phyloP scores from a whole-genome alignment of 2,329 filamentous ascomycete genomes.

The Phymatotrichopsis omnivora region DNA sequence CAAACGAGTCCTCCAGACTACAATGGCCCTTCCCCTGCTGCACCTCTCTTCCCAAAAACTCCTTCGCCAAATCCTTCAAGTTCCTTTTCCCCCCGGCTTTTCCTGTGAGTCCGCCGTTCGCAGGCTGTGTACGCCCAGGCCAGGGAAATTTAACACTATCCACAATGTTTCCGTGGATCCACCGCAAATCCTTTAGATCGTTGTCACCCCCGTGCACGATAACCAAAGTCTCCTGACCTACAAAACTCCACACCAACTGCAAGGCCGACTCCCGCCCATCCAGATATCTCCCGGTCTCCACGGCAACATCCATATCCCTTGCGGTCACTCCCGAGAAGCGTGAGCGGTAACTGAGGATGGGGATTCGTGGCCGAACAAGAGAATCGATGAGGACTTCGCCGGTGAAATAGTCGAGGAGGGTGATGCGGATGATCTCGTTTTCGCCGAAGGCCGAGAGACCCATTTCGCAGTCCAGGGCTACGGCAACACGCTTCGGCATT shows the following conservation, averaged over 20 bases:
- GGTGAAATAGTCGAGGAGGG: slow-evolving; percentile 40
- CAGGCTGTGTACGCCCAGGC: too few species aligned
- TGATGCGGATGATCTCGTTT: slow-evolving; percentile 36
- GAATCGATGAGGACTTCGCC: slow-evolving; percentile 40
- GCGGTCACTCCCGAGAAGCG: slow-evolving; percentile 37
- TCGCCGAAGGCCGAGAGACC: slow-evolving; percentile 34
- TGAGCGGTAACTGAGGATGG: slow-evolving; percentile 36
- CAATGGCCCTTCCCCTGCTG: slow-evolving; percentile 39
- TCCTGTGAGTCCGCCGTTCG: slow-evolving; percentile 15
- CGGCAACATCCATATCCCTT: slow-evolving; percentile 33
- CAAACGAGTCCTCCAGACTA: slow-evolving; percentile 43
- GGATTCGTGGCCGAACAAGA: slow-evolving; percentile 36
- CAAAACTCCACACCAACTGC: slow-evolving; percentile 36
- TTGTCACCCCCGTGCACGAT: slow-evolving; percentile 42
- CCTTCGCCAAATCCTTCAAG: slow-evolving; percentile 35
- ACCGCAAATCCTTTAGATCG: slow-evolving; percentile 40
- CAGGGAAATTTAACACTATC: slow-evolving; percentile 38
- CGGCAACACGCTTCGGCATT: slow-evolving; percentile 33
- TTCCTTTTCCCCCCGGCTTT: slow-evolving; percentile 10
- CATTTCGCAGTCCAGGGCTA: slow-evolving; percentile 45
- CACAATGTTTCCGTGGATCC: slow-evolving; percentile 39
- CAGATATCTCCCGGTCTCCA: slow-evolving; percentile 33
- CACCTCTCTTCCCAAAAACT: slow-evolving; percentile 36
- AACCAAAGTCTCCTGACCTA: slow-evolving; percentile 40
- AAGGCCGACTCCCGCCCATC: slow-evolving; percentile 40